Conservation (phyloP, 225 moss, liverwort and hornwort genomes). For the Physcomitrium patens region DNA sequence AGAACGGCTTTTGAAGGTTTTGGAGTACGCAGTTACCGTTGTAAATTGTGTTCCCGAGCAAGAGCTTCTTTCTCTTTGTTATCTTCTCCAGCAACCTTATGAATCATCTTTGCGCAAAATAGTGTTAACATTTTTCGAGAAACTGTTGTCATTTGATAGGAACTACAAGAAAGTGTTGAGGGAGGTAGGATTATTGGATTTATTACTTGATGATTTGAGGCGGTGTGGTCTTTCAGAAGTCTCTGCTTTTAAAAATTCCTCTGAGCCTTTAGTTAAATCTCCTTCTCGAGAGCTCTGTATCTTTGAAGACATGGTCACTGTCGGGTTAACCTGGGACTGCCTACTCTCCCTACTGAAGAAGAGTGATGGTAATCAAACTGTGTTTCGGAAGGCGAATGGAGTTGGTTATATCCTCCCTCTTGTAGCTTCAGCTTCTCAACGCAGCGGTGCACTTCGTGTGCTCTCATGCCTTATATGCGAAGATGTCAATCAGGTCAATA, state of each 20-base stretch:
- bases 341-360: conserved; percentile 71
- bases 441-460: conserved; percentile 74
- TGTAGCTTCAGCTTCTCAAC: conserved; percentile 62
- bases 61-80: conserved; percentile 89
- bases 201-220: conserved; percentile 80
- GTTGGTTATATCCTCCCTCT: conserved; percentile 67
- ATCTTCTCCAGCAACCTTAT: conserved; percentile 80
- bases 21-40: conserved; percentile 92
- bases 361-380: conserved; percentile 75
- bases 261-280: conserved; percentile 23
- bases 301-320: conserved; percentile 72
- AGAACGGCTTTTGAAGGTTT: conserved; percentile 85
- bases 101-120: conserved; percentile 67
- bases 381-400: conserved; percentile 78
- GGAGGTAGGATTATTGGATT: conserved; percentile 80
- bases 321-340: conserved; percentile 77
- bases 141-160: conserved; percentile 86
- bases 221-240: conserved; percentile 57
- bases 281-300: conserved; percentile 51
- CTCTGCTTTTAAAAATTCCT: conserved; percentile 23
- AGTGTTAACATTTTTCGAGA: conserved; percentile 81
- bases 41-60: conserved; percentile 90
- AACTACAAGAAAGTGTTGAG: conserved; percentile 89
- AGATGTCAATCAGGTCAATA: conserved; percentile 67
- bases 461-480: conserved; percentile 85